phyloP scores from a whole-genome alignment of 768 basidiomycete species.

The Suillus brevipes region DNA sequence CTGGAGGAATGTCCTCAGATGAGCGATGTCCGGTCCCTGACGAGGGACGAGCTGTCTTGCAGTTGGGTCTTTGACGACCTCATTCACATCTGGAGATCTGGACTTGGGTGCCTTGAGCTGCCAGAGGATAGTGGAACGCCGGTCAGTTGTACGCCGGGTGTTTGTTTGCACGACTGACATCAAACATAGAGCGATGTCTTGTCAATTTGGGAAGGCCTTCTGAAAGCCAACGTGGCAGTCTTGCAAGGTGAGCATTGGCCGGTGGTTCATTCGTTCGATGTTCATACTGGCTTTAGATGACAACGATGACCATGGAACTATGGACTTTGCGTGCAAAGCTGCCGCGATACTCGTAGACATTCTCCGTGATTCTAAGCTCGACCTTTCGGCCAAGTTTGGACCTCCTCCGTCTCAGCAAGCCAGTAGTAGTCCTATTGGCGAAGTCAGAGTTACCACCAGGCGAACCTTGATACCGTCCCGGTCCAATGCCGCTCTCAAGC shows the following conservation, averaged over 20 bases:
- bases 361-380: slow-evolving; percentile 46
- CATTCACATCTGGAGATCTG: slow-evolving; percentile 53
- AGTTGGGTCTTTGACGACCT: slow-evolving; percentile 55
- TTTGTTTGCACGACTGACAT: slow-evolving; percentile 10
- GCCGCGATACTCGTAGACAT: slow-evolving; percentile 49
- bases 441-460: slow-evolving; percentile 10
- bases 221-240: slow-evolving; percentile 47
- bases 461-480: slow-evolving; percentile 14
- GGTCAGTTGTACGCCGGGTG: slow-evolving; percentile 39
- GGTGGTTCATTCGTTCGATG: background rate
- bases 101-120: slow-evolving; percentile 45
- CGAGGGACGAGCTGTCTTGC: slow-evolving; percentile 53
- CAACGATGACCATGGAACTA: slow-evolving; percentile 40
- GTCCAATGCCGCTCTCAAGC: slow-evolving; percentile 51
- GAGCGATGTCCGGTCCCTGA: slow-evolving; percentile 57
- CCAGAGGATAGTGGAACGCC: slow-evolving; percentile 46
- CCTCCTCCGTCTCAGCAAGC: slow-evolving; percentile 13
- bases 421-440: slow-evolving; percentile 10
- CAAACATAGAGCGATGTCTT: slow-evolving; percentile 44
- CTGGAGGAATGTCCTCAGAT: slow-evolving; percentile 54
- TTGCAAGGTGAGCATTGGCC: slow-evolving; percentile 43
- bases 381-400: slow-evolving; percentile 36
- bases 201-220: slow-evolving; percentile 57
- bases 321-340: slow-evolving; percentile 41
- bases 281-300: slow-evolving; percentile 35